phyloP scores from a whole-genome alignment of 2,329 filamentous ascomycete species.

The Diplodia scrobiculata region DNA sequence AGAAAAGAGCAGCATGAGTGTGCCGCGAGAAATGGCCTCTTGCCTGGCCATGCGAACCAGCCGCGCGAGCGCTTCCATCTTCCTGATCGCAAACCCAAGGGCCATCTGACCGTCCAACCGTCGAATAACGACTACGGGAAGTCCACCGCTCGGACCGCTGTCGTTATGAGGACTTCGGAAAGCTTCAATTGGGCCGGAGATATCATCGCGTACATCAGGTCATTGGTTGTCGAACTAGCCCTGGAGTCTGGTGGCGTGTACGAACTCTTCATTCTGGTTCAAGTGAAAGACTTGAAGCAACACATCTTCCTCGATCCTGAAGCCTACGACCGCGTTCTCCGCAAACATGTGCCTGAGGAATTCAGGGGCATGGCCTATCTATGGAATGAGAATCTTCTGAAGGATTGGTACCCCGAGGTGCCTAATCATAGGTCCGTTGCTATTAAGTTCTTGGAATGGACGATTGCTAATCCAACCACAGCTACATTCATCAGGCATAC shows the following conservation, averaged over 20 bases:
- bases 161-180: conserved; percentile 52
- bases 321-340: conserved; percentile 62
- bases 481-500: conserved; percentile 60
- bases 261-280: conserved; percentile 52
- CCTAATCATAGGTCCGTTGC: conserved; percentile 38
- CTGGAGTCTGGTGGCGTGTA: conserved; percentile 53
- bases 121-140: conserved; percentile 2
- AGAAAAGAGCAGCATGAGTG: conserved; percentile 70
- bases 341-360: conserved; percentile 67
- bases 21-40: conserved; percentile 60
- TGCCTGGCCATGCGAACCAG: background rate
- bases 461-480: conserved; percentile 39
- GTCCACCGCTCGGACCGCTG: conserved; percentile 40
- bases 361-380: conserved; percentile 72
- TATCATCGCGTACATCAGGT: conserved; percentile 49
- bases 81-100: background rate
- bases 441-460: background rate
- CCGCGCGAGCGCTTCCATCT: conserved; percentile 16
- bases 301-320: conserved; percentile 62
- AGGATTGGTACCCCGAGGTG: conserved; percentile 53
- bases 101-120: background rate
- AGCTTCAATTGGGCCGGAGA: conserved; percentile 52
- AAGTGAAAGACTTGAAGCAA: conserved; percentile 56
- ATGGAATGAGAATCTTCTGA: conserved; percentile 66
- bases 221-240: conserved; percentile 52